Evolutionary conservation across 805 yeast genomes (phyloP), one percentile per base, ranked within the genome.

Genomic region (Ogataea henricii): DNA sequence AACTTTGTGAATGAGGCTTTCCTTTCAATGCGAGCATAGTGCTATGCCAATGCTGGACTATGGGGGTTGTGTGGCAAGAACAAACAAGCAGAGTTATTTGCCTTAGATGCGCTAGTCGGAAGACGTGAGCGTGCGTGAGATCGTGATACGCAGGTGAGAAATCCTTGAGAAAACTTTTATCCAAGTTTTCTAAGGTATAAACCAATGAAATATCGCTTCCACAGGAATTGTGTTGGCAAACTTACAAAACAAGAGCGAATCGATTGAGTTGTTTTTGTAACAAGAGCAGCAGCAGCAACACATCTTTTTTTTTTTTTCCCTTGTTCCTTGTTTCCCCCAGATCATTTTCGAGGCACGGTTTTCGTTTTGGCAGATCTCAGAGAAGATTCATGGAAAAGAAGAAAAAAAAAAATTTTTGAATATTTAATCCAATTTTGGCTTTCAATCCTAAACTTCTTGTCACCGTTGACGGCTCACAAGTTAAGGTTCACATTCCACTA

Each of bases 401-500:
- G 33, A 13, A 26, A 14, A 23, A 38, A 16, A 37, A 21, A 13
- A 25, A 16, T 27, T 32, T 35, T 34, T 35, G 39, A 8, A 30
- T 13, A 30, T 30, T 22, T n/a, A 13, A 30, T 27, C 6, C 12
- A 27, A 27, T 4, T 6, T 13, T 27, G n/a, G 7, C 18, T 32
- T 14, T 16, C 18, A 17, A 29, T n/a, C 14, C 16, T 29, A 13
- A 9, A 14, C 36, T 33, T 6, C 20, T 32, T 14, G 35, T 10
- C 12, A 32, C 12, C 18, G 20, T 32, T 32, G 35, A 23, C 18
- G n/a, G 32, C 18, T 22, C 12, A 22, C 14, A 37, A 21, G 6
- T 12, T 27, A 4, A 10, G 14, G 32, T 6, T 27, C 6, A 27
- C 6, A 6, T 13, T 12, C 17, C 38, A 46, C 21, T 10, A 87